These are phyloP conservation scores for Blastocladiella britannica DNA, from an alignment of 192 early-diverging fungal species.

Conservation along the genomic window DNA sequence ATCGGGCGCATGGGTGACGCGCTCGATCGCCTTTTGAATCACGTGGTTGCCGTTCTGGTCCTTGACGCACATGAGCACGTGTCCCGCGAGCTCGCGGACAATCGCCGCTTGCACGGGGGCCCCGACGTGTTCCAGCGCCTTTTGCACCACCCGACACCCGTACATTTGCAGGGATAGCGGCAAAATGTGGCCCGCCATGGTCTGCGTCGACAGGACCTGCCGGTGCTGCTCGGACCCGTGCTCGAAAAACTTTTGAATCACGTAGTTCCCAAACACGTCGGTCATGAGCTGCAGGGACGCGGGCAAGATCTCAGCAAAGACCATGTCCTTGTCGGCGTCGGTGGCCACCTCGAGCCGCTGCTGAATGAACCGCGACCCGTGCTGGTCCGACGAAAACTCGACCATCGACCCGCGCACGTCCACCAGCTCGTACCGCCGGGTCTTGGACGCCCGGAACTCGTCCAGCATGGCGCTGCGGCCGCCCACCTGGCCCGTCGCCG, in stretches of 20 bases:
- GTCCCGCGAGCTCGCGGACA: conserved; percentile 78
- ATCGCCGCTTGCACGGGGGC: conserved; percentile 76
- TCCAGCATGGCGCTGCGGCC: conserved; percentile 50
- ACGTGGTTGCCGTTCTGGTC: conserved; percentile 99
- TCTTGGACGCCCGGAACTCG: conserved; percentile 95
- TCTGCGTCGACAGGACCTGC: conserved; percentile 67
- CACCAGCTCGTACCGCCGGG: conserved; percentile 86
- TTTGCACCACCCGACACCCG: conserved; percentile 96
- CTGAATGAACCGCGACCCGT: conserved; percentile 96
- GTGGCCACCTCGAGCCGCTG: conserved; percentile 87
- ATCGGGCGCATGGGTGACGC: conserved; percentile 75
- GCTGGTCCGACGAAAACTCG: conserved; percentile 97
- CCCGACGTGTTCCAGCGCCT: conserved; percentile 85
- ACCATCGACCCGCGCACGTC: conserved; percentile 86
- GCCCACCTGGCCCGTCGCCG: conserved; percentile 15
- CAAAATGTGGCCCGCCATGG: conserved; percentile 92
- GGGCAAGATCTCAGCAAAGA: conserved; percentile 89
- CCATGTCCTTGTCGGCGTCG: conserved; percentile 83
- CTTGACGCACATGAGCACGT: conserved; percentile 95
- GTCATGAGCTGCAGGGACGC: conserved; percentile 86
- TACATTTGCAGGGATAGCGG: conserved; percentile 96
- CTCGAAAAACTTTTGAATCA: conserved; percentile 99
- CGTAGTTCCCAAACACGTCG: conserved; percentile 99
- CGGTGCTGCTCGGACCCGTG: conserved; percentile 88
- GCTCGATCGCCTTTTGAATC: conserved; percentile 97